These are phyloP conservation scores for Dothideomycetes sp. DNA, from an alignment of 2,329 filamentous ascomycete species.

Conservation along the genomic window DNA sequence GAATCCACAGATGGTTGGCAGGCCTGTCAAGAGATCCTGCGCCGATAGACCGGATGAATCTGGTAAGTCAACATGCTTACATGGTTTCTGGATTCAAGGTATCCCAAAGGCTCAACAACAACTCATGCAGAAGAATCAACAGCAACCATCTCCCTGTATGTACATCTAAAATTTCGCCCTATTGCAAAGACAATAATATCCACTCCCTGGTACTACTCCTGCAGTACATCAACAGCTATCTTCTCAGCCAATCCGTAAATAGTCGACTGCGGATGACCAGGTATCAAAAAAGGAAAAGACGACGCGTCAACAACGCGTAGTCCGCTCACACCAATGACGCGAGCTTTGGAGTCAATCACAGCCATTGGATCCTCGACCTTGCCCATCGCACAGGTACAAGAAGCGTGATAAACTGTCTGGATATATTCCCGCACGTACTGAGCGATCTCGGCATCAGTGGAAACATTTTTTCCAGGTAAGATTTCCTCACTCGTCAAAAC, in stretches of 20 bases:
- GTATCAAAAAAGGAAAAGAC: constrained; percentile 15
- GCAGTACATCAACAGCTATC: constrained; percentile 15
- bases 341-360: constrained; percentile 15
- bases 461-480: constrained; percentile 16
- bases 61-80: too few relatives aligned
- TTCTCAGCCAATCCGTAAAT: constrained; percentile 25
- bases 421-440: constrained; percentile 11
- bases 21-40: too few relatives aligned
- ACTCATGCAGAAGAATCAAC: too few relatives aligned
- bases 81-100: too few relatives aligned
- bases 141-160: too few relatives aligned
- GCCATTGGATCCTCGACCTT: background rate
- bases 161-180: too few relatives aligned
- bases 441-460: constrained; percentile 19
- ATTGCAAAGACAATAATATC: too few relatives aligned
- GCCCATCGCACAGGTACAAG: constrained; percentile 25
- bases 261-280: constrained; percentile 17
- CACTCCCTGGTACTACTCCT: too few relatives aligned
- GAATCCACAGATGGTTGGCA: too few relatives aligned
- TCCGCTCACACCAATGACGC: constrained; percentile 14
- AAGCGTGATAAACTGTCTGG: constrained; percentile 25
- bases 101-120: too few relatives aligned
- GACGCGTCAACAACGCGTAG: constrained; percentile 20
- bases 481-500: constrained; percentile 18
- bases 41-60: too few relatives aligned